Percentiles rank a stretch among this genome's conserved stretches.
Evolutionary conservation across 2,329 filamentous ascomycete species (phyloP).

Genomic region (Phaeophleospora eucalypticola): DNA sequence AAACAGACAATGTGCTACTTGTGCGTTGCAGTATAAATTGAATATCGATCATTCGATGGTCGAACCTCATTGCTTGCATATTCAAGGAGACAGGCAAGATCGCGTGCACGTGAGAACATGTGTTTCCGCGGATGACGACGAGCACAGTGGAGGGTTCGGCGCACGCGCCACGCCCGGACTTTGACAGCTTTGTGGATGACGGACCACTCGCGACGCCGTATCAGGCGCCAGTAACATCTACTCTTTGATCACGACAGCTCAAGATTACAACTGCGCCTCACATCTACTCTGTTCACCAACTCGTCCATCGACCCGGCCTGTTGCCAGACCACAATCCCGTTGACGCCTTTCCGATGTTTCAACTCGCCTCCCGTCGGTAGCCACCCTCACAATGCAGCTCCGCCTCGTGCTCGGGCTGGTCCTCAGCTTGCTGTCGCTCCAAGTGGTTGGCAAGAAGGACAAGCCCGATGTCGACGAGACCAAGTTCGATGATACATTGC

Average conservation of each 20-base stretch:
- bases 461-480: conserved; percentile 61
- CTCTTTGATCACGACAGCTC: background rate
- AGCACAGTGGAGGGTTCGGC: too few relatives aligned
- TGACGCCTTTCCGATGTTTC: conserved; percentile 5
- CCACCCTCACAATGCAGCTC: conserved; percentile 13
- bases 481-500: conserved; percentile 62
- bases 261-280: background rate
- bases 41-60: too few relatives aligned
- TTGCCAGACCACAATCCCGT: background rate
- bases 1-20: too few relatives aligned
- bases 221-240: conserved; percentile 2
- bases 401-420: conserved; percentile 13
- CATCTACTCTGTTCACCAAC: too few relatives aligned
- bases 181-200: too few relatives aligned
- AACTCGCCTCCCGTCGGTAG: conserved; percentile 2
- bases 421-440: conserved; percentile 22
- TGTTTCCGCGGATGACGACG: too few relatives aligned
- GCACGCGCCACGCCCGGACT: background rate
- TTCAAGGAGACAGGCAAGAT: too few relatives aligned
- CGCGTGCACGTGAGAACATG: too few relatives aligned
- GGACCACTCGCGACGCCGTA: too few relatives aligned
- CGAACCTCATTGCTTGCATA: too few relatives aligned
- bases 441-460: conserved; percentile 27
- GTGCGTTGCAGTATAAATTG: too few relatives aligned
- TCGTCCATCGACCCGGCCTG: too few relatives aligned